Base-by-base conservation (phyloP, 2,329 filamentous ascomycete species). In the Drechmeria coniospora region DNA sequence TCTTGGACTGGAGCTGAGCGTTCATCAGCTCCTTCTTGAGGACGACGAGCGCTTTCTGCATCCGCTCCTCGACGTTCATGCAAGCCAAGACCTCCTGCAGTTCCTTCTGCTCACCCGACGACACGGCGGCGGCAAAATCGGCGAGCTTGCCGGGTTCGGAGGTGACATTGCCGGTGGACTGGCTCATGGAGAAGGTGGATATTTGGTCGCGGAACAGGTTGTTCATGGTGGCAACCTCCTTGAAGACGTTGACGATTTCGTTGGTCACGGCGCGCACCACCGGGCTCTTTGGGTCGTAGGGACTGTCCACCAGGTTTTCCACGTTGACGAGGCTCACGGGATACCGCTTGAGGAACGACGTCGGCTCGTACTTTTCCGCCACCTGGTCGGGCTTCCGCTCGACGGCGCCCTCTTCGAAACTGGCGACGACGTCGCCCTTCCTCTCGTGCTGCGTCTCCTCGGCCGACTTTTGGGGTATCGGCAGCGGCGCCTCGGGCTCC, bases 11-110 rank as follows among this genome's bases (percentile, higher is more conserved):
- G 17, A 98, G 63, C 49, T 95, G 82, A 1, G 90, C 90, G 42
- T 95, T 98, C 79, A 95, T 93, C 29, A 94, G 70, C 57, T 98
- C 90, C 54, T 94, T 95, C 61, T 98, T 98, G 39, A 98, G 63
- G 2, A 95, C 81, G 23, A 87, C 72, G 3, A 98, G 61, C 1
- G 87, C 81, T 55, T 94, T 95, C 42, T 84, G 79, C 54, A 98
- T 70, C 36, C 92, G 72, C 43, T 92, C 79, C 51, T 95, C 86
- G 11, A 98, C 78, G 44, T 94, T 83, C 53, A 94, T 68, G 28
- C 79, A 81, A 32, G 81, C 77, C 2, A 98, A 62, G 1, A 94
- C 82, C 43, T 92, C 83, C 50, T 98, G 92, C 24, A 95, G 65
- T 56, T 98, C 90, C 30, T 77, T 72, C 30, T 92, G 76, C 45